A percentile compares a stretch with the other conserved stretches of the same genome.
Conservation (phyloP, 257 asterid genomes). For the Salvia miltiorrhiza region DNA sequence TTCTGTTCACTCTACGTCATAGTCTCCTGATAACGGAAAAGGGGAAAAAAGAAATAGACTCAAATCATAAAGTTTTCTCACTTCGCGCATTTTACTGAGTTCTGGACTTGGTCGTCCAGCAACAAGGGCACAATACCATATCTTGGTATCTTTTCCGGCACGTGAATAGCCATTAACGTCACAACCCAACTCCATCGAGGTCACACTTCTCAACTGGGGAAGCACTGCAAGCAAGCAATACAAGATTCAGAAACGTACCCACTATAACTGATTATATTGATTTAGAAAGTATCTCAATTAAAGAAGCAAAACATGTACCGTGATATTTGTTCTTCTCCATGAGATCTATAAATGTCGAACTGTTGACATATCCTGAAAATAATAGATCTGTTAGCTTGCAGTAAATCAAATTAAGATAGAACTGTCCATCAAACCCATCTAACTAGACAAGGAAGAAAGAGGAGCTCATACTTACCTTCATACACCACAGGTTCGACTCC, state of each 20-base stretch:
- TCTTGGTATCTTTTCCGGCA: slow-evolving; percentile 68
- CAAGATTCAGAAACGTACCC: slow-evolving; percentile 11
- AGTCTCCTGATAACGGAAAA: neutral
- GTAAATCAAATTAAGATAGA: slow-evolving; percentile 10
- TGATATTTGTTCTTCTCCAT: slow-evolving; percentile 86
- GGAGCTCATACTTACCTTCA: slow-evolving; percentile 52
- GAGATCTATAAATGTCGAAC: slow-evolving; percentile 68
- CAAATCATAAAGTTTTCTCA: slow-evolving; percentile 30
- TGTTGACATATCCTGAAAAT: slow-evolving; percentile 73
- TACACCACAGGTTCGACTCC: slow-evolving; percentile 82
- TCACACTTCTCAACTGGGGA: slow-evolving; percentile 85
- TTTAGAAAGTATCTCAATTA: neutral
- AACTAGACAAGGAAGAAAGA: neutral
- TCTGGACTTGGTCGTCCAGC: slow-evolving; percentile 90
- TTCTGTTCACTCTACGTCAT: neutral
- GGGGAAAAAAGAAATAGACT: neutral
- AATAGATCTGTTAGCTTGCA: slow-evolving; percentile 32
- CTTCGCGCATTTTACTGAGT: slow-evolving; percentile 90
- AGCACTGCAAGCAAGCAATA: slow-evolving; percentile 61
- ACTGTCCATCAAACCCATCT: neutral
- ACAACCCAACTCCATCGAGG: slow-evolving; percentile 86
- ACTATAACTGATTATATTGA: neutral
- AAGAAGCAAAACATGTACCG: slow-evolving; percentile 40
- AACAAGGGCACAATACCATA: slow-evolving; percentile 93
- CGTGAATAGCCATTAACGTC: slow-evolving; percentile 84